phyloP scores from a whole-genome alignment of 371 early-diverging fungal genomes.

The Mucor velutinosus region DNA sequence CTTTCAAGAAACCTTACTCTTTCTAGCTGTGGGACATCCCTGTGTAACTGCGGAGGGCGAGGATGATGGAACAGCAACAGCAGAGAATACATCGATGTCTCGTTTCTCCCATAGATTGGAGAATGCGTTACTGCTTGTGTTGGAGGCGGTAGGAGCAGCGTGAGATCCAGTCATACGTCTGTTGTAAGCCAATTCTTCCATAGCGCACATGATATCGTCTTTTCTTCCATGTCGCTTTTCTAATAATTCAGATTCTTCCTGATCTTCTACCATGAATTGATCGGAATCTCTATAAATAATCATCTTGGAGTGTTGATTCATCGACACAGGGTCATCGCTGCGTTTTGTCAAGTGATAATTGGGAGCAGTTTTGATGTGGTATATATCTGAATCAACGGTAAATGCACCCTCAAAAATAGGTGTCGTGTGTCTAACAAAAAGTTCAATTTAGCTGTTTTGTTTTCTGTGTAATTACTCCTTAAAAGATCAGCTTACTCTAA shows the following conservation, averaged over 20 bases:
- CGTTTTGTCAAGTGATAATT: slow-evolving; percentile 61
- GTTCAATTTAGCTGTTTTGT: neutral
- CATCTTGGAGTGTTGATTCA: slow-evolving; percentile 32
- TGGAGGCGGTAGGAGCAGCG: neutral
- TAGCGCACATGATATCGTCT: slow-evolving; percentile 20
- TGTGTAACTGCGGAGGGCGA: neutral
- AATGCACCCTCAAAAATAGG: slow-evolving; percentile 71
- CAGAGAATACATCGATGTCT: neutral
- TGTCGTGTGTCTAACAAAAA: slow-evolving; percentile 6
- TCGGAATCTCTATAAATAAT: slow-evolving; percentile 77
- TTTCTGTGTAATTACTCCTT: slow-evolving; percentile 3
- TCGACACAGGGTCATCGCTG: slow-evolving; percentile 55
- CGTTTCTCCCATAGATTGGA: slow-evolving; percentile 23
- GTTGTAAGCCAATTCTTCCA: slow-evolving; percentile 29
- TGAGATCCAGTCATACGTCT: slow-evolving; percentile 22
- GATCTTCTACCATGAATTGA: slow-evolving; percentile 12
- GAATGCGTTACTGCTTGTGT: neutral
- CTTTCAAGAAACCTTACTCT: slow-evolving; percentile 12
- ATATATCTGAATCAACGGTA: slow-evolving; percentile 54
- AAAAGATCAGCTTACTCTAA: slow-evolving; percentile 27
- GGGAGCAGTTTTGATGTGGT: slow-evolving; percentile 63
- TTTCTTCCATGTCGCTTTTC: neutral
- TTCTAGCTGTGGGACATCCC: slow-evolving; percentile 27
- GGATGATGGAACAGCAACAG: neutral
- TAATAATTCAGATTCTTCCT: neutral